phyloP scores from a whole-genome alignment of 768 basidiomycete genomes.

The Macrolepiota fuliginosa region DNA sequence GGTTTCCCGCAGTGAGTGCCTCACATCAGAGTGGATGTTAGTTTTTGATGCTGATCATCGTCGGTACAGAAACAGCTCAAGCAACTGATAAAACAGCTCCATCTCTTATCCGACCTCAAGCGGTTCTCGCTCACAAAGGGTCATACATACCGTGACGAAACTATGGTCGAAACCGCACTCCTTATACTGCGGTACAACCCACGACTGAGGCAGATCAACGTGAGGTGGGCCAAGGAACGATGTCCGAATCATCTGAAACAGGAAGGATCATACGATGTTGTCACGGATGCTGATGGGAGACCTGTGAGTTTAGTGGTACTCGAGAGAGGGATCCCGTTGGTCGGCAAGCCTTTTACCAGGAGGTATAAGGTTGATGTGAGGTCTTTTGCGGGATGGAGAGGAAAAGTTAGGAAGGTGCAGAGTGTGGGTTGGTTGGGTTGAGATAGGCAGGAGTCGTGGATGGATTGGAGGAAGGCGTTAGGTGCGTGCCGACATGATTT shows the following conservation, averaged over 20 bases:
- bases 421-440: conserved; percentile 1
- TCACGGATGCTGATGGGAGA: conserved; percentile 19
- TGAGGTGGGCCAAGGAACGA: conserved; percentile 47
- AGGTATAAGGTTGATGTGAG: conserved; percentile 20
- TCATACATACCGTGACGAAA: conserved; percentile 43
- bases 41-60: neutral
- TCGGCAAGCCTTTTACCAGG: conserved; percentile 38
- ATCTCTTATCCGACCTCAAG: conserved; percentile 37
- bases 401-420: conserved; percentile 2
- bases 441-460: neutral
- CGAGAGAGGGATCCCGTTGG: conserved; percentile 41
- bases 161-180: conserved; percentile 40
- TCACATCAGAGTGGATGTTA: neutral
- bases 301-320: conserved; percentile 26
- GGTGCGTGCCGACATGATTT: too few relatives aligned
- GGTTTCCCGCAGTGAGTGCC: conserved; percentile 36
- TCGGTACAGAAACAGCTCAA: conserved; percentile 37
- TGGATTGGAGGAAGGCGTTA: neutral
- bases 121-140: conserved; percentile 49
- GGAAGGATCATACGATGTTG: conserved; percentile 41
- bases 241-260: conserved; percentile 49
- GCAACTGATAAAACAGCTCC: conserved; percentile 35
- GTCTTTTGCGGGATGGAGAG: conserved; percentile 3
- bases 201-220: conserved; percentile 37
- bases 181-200: conserved; percentile 33